Base-by-base conservation (phyloP, 495 filamentous ascomycete genomes). In the Podospora tetraspora region DNA sequence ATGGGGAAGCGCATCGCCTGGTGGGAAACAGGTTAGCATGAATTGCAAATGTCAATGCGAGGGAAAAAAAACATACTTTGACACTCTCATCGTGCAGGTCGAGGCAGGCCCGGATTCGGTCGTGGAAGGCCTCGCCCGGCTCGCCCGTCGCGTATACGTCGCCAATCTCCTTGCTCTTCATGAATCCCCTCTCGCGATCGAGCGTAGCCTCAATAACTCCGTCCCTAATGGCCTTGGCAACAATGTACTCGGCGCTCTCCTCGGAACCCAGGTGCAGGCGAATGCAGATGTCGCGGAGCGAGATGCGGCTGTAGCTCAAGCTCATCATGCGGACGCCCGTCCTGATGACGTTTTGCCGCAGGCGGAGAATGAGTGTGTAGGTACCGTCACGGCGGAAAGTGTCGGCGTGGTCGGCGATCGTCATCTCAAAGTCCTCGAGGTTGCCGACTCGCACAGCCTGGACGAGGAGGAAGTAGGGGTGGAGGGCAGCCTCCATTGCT, bases 281-380 rank as follows among this genome's bases (percentile, higher is more conserved):
- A 68, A 97, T 91, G 82, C 96, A 98, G 70, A 99, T 99, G 75
- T 99, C 95, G 64, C 95, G 88, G 59, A 99, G 85, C n/a, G 93
- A 97, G 76, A 99, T 99, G 67, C 93, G 90, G 63, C 94, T 96
- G 81, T 99, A 99, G 63, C 93, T 95, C 74, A 99, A 83, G 30
- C 94, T 97, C 89, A 99, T 97, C 92, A 97, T 97, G 69, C 95
- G 92, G 71, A 99, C 95, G 72, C 95, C 95, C 37, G 95, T 99
- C 83, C 97, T 97, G 87, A 99, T 98, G 77, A 99, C 95, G 79
- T 98, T 98, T 77, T 99, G 95, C 63, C 95, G 88, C 56, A 99
- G 84, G 60, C 95, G 92, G 69, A 97, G 85, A 76, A 97, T 94
- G 62, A 99, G 85, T 9, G 93, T 97, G 80, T 98, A 98, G 22